phyloP scores from a whole-genome alignment of 2,329 filamentous ascomycete genomes.

The Aspergillus ibericus region DNA sequence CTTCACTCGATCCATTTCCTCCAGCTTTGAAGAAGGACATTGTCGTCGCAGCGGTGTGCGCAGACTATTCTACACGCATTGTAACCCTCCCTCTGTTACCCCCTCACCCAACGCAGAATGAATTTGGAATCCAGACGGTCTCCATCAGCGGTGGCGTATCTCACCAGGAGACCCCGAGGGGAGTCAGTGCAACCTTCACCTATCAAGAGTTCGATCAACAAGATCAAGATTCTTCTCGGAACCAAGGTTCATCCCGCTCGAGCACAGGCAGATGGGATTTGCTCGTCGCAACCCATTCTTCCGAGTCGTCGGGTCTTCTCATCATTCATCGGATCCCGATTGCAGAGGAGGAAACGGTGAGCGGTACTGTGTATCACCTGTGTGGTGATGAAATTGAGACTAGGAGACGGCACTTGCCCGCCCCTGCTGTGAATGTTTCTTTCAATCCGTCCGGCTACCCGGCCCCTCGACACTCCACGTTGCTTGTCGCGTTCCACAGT shows the following conservation, averaged over 20 bases:
- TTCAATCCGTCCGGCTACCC: conserved; percentile 58
- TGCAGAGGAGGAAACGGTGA: conserved; percentile 21
- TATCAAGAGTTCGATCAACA: conserved; percentile 36
- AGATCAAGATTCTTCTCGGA: conserved; percentile 32
- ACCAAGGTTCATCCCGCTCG: conserved; percentile 12
- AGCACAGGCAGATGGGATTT: conserved; percentile 40
- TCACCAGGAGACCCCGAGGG: conserved; percentile 53
- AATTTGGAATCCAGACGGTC: conserved; percentile 49
- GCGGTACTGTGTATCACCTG: conserved; percentile 26
- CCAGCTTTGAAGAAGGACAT: conserved; percentile 52
- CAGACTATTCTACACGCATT: conserved; percentile 57
- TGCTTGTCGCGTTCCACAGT: conserved; percentile 56
- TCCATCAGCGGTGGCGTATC: conserved; percentile 48
- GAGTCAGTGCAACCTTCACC: conserved; percentile 56
- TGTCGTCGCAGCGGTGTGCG: conserved; percentile 56
- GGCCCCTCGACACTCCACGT: conserved; percentile 52
- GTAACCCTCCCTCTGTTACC: conserved; percentile 57
- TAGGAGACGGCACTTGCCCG: conserved; percentile 49
- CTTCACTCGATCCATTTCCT: conserved; percentile 46
- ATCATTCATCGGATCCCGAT: conserved; percentile 47
- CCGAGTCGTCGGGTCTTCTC: conserved; percentile 47
- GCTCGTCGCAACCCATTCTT: conserved; percentile 48
- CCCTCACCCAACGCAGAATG: conserved; percentile 45
- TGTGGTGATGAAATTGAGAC: conserved; percentile 42
- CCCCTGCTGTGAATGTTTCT: conserved; percentile 51